phyloP scores from a whole-genome alignment of 73 alveolate genomes.

The Paramecium caudatum region DNA sequence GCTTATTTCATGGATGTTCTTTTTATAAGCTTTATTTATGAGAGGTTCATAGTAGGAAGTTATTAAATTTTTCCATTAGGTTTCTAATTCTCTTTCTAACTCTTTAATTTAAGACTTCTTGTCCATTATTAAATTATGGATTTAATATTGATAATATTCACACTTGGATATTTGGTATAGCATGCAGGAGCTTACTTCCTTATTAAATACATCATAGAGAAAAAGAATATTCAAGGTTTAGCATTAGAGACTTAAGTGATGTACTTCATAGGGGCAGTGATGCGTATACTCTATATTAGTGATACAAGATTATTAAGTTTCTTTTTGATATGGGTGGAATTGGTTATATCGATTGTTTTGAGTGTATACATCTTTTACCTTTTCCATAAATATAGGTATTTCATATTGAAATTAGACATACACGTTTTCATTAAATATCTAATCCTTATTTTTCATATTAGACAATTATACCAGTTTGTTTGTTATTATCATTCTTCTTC shows the following conservation, averaged over 20 bases:
- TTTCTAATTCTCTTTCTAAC: background rate
- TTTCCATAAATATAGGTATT: slow-evolving; percentile 68
- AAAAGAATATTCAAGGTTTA: slow-evolving; percentile 62
- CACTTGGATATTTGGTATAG: slow-evolving; percentile 69
- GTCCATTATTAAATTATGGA: slow-evolving; percentile 57
- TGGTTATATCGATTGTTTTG: slow-evolving; percentile 18
- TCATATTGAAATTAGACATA: slow-evolving; percentile 20
- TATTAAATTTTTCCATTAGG: background rate
- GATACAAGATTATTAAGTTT: slow-evolving; percentile 66
- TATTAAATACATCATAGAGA: slow-evolving; percentile 34
- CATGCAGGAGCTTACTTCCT: slow-evolving; percentile 51
- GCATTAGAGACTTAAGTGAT: slow-evolving; percentile 70
- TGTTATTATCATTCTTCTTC: slow-evolving; percentile 62
- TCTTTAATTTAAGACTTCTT: background rate
- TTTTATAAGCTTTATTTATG: background rate
- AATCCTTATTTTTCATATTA: slow-evolving; percentile 52
- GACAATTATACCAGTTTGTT: slow-evolving; percentile 66
- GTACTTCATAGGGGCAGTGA: slow-evolving; percentile 71
- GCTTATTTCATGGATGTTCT: background rate
- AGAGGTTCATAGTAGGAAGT: background rate
- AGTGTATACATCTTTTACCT: slow-evolving; percentile 35
- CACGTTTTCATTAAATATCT: slow-evolving; percentile 55
- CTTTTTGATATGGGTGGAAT: slow-evolving; percentile 56
- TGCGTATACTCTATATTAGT: slow-evolving; percentile 67
- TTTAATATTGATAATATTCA: slow-evolving; percentile 56